Conservation (phyloP, 768 basidiomycete species). For the Lanmaoa pseudosensibilis region DNA sequence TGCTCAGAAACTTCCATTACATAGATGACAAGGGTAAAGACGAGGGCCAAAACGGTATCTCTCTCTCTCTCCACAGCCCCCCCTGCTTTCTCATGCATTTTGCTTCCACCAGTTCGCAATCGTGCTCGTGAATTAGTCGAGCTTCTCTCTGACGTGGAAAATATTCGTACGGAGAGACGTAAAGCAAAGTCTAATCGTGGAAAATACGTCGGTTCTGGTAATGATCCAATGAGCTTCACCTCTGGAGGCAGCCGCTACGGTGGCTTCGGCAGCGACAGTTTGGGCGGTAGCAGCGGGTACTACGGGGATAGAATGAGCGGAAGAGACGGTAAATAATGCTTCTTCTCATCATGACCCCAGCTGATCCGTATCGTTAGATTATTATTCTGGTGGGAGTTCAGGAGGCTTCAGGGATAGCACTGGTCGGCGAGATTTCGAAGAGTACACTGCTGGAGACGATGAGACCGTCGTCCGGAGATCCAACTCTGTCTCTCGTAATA, state of each 20-base stretch:
- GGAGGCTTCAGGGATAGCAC: conserved; percentile 61
- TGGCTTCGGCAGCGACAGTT: conserved; percentile 65
- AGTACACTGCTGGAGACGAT: conserved; percentile 96
- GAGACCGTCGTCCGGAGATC: conserved; percentile 50
- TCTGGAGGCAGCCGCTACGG: conserved; percentile 61
- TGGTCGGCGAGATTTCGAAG: conserved; percentile 70
- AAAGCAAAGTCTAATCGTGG: conserved; percentile 89
- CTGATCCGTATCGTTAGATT: conserved; percentile 30
- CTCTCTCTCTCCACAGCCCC: neutral
- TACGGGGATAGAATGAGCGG: conserved; percentile 45
- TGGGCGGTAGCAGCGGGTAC: conserved; percentile 37
- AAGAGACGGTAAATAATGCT: conserved; percentile 37
- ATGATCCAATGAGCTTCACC: conserved; percentile 70
- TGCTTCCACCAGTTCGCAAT: conserved; percentile 72
- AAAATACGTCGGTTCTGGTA: conserved; percentile 89
- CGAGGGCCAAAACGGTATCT: conserved; percentile 92
- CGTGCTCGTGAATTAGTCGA: conserved; percentile 92
- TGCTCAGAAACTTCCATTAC: conserved; percentile 97
- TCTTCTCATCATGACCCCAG: neutral
- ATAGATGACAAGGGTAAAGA: conserved; percentile 99
- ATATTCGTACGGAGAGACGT: conserved; percentile 82
- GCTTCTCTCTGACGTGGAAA: conserved; percentile 86
- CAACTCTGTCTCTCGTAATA: conserved; percentile 39
- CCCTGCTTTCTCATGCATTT: neutral
- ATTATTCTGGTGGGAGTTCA: conserved; percentile 44